Conservation (phyloP, 2,329 filamentous ascomycete genomes). For the Lecanicillium sp. region DNA sequence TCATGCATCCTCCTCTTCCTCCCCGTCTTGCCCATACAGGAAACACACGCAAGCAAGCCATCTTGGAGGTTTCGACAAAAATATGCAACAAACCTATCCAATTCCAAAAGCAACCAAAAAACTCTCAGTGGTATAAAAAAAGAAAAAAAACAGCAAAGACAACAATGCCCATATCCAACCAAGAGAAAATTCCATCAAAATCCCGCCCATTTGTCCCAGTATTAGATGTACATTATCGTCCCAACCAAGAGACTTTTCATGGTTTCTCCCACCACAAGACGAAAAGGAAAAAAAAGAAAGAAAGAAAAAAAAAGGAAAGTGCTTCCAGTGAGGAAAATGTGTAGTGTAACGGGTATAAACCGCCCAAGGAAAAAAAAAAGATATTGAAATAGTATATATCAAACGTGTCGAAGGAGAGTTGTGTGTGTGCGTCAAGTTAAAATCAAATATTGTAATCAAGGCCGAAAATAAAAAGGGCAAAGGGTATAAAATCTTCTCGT, state of each 20-base stretch:
- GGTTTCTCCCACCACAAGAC: not conserved
- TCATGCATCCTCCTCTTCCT: no score
- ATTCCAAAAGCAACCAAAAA: not conserved
- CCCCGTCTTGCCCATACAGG: no score
- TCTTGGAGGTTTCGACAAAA: no score
- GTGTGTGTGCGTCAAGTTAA: constrained; percentile 6
- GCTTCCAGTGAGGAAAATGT: not conserved
- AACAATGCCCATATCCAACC: not conserved
- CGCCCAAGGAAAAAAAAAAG: not conserved
- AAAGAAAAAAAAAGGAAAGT: not conserved
- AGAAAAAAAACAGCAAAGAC: not conserved
- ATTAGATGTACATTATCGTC: constrained; percentile 19
- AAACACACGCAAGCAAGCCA: no score
- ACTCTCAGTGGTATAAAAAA: constrained; percentile 3
- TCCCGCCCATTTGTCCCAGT: constrained; percentile 8
- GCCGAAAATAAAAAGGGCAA: not conserved
- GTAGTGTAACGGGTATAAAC: not conserved
- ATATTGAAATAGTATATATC: constrained; percentile 7
- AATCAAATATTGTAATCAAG: constrained; percentile 5
- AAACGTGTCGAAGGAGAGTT: constrained; percentile 1
- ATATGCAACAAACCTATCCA: not conserved
- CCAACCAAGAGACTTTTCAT: constrained; percentile 2
- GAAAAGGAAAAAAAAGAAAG: not conserved
- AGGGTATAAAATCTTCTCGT: not conserved
- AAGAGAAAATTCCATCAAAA: not conserved